A percentile compares a stretch with the other conserved stretches of the same genome.
Evolutionary conservation across 441 rosid genomes (phyloP).

Genomic region (Codiaeum variegatum): DNA sequence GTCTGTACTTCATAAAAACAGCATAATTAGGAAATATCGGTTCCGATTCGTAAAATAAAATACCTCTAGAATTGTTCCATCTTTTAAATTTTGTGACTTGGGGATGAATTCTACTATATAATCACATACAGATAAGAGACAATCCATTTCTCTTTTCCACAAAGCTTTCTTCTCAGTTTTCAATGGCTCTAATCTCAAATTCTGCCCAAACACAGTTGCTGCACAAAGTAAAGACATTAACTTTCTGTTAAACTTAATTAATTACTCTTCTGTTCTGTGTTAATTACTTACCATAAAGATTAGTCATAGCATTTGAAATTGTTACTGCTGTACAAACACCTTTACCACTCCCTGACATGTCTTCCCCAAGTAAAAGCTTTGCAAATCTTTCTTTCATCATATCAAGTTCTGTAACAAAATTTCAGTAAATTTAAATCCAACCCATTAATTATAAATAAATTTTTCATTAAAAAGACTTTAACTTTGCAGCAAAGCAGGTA

Average conservation of each 20-base stretch:
- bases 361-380: constrained; percentile 91
- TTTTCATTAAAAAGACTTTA: neutral
- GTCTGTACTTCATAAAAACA: too few species aligned
- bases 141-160: constrained; percentile 97
- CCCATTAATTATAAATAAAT: neutral
- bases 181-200: constrained; percentile 80
- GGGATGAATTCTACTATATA: constrained; percentile 88
- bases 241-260: neutral
- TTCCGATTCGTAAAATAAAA: neutral
- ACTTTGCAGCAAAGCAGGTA: too few species aligned
- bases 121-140: constrained; percentile 85
- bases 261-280: neutral
- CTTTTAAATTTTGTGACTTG: constrained; percentile 71
- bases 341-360: constrained; percentile 96
- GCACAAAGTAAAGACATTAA: constrained; percentile 15
- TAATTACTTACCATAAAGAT: constrained; percentile 73
- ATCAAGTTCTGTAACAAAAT: constrained; percentile 54
- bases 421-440: neutral
- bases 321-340: constrained; percentile 91
- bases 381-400: constrained; percentile 94
- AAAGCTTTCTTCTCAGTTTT: constrained; percentile 68
- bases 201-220: constrained; percentile 92
- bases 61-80: constrained; percentile 88
- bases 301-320: constrained; percentile 86
- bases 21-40: neutral